Conservation (phyloP, 306 rosid genomes). For the Dryas alaskensis region DNA sequence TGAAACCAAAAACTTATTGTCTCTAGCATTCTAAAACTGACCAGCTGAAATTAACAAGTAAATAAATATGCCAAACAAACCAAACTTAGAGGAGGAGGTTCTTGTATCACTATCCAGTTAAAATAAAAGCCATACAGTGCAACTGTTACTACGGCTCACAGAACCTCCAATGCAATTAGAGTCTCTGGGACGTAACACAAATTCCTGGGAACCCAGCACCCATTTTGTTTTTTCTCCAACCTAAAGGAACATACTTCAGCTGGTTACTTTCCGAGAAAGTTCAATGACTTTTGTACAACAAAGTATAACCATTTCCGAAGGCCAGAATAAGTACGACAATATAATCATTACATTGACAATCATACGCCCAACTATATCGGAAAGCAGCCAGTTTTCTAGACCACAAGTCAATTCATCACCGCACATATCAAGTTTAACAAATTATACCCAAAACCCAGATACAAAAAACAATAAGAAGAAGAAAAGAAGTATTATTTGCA, state of each 20-base stretch:
- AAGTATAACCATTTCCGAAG: neutral
- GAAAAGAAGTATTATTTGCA: neutral
- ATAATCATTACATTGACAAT: neutral
- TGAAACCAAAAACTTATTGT: neutral
- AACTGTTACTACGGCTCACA: conserved; percentile 6
- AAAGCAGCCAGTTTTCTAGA: conserved; percentile 19
- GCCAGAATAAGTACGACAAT: neutral
- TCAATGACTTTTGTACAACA: neutral
- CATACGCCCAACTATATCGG: conserved; percentile 6
- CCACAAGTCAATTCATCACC: conserved; percentile 5
- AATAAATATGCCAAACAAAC: neutral
- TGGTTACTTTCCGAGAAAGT: neutral
- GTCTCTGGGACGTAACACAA: conserved; percentile 12
- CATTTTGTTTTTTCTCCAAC: conserved; percentile 10
- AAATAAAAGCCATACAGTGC: neutral
- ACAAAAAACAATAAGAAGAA: conserved; percentile 10
- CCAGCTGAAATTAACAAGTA: neutral
- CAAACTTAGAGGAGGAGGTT: conserved; percentile 8
- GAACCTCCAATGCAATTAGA: conserved; percentile 10
- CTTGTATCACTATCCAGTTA: conserved; percentile 8
- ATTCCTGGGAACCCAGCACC: neutral
- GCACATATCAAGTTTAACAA: neutral
- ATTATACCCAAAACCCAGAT: neutral
- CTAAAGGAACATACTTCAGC: neutral
- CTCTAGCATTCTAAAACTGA: neutral